Conservation (phyloP, 192 early-diverging fungal genomes). For the Irineochytrium annulatum region DNA sequence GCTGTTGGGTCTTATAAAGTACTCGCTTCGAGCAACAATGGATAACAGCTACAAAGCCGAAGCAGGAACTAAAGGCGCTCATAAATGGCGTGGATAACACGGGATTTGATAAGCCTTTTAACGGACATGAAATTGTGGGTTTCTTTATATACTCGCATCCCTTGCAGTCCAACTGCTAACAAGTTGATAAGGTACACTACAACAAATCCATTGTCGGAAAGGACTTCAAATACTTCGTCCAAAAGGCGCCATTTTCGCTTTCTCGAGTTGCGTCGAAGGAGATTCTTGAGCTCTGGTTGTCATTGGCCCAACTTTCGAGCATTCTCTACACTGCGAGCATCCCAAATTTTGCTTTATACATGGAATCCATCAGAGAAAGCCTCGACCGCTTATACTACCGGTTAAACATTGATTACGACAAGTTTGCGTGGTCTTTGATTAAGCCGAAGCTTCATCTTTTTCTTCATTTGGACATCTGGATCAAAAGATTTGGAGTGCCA, state of each 20-base stretch:
- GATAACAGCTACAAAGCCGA: no score
- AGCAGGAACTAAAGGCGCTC: no score
- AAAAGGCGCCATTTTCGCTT: conserved; percentile 9
- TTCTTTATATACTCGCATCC: no score
- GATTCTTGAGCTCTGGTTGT: background rate
- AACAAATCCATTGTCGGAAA: conserved; percentile 2
- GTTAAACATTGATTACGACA: background rate
- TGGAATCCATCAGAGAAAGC: background rate
- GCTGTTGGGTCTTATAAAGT: no score
- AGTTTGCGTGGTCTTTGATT: background rate
- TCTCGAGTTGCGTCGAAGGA: background rate
- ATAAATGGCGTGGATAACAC: no score
- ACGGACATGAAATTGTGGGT: no score
- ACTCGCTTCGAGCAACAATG: no score
- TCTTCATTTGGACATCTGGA: background rate
- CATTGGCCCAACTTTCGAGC: background rate
- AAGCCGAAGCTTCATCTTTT: conserved; percentile 7
- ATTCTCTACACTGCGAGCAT: background rate
- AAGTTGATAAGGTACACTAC: conserved; percentile 6
- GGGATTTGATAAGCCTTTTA: no score
- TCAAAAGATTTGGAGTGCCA: background rate
- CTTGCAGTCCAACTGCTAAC: no score
- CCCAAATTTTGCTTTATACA: no score
- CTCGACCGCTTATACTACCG: background rate
- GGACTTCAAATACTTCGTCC: background rate